Evolutionary conservation across 2,329 filamentous ascomycete species (phyloP).

Genomic region (Alternaria sp.): DNA sequence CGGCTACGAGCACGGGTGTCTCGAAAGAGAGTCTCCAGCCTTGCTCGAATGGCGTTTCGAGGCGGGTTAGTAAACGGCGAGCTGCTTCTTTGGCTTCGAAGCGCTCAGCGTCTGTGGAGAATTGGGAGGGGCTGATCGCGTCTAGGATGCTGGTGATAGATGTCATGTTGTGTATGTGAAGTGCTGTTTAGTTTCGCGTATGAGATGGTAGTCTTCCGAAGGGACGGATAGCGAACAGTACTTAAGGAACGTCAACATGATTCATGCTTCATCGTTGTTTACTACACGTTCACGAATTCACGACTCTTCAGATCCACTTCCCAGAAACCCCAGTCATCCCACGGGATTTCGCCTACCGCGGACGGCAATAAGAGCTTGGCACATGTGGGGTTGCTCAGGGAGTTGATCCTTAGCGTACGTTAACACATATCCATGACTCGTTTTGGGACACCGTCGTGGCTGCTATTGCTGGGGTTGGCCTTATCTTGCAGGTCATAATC

Average conservation of each 20-base stretch:
- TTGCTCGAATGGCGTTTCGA: slow-evolving; percentile 8
- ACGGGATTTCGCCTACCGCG: background rate
- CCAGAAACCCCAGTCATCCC: background rate
- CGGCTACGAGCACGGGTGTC: slow-evolving; percentile 2
- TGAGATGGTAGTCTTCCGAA: too few relatives aligned
- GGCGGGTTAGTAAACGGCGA: background rate
- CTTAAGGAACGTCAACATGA: background rate
- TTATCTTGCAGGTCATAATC: background rate
- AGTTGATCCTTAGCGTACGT: slow-evolving; percentile 3
- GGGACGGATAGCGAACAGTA: background rate
- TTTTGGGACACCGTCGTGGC: background rate
- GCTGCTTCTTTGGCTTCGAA: slow-evolving; percentile 9
- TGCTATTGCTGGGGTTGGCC: background rate
- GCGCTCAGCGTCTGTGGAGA: background rate
- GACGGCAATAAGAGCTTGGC: background rate
- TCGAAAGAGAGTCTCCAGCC: slow-evolving; percentile 6
- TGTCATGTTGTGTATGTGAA: background rate
- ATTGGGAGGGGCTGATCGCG: background rate
- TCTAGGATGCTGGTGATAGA: background rate
- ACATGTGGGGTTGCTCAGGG: background rate
- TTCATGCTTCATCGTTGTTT: background rate
- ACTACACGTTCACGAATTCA: background rate
- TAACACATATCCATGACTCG: background rate
- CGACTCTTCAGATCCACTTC: background rate
- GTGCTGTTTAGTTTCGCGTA: background rate